A percentile compares a stretch with the other conserved stretches of the same genome.
phyloP scores from a whole-genome alignment of 768 basidiomycete genomes.

The Lactifluus piperatus region DNA sequence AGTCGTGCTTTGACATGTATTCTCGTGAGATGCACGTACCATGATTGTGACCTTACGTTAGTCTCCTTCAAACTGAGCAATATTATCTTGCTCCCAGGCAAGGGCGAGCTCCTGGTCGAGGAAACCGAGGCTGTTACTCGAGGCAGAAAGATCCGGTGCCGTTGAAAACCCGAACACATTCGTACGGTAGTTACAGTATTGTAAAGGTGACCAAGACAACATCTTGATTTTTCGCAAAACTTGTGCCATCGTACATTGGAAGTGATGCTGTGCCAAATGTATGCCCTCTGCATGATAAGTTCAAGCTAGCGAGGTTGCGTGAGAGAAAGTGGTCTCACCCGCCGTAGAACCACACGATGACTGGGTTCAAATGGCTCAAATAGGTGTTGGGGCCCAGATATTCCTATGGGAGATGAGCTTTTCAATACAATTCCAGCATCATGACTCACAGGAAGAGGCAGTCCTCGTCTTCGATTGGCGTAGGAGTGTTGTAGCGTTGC shows the following conservation, averaged over 20 bases:
- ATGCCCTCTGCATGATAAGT: not conserved
- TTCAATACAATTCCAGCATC: not conserved
- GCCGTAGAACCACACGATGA: slow-evolving; percentile 13
- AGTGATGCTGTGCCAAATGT: not conserved
- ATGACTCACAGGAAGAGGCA: slow-evolving; percentile 6
- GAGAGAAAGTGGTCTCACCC: not conserved
- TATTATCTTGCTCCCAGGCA: slow-evolving; percentile 52
- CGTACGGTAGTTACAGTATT: slow-evolving; percentile 15
- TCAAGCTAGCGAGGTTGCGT: not conserved
- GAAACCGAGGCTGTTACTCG: not conserved
- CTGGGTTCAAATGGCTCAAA: slow-evolving; percentile 1
- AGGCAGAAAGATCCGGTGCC: not conserved
- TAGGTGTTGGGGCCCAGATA: slow-evolving; percentile 6
- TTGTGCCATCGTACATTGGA: slow-evolving; percentile 7
- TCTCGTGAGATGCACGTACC: slow-evolving; percentile 18
- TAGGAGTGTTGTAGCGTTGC: not conserved
- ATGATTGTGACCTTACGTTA: slow-evolving; percentile 33
- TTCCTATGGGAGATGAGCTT: not conserved
- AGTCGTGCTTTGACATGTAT: not conserved
- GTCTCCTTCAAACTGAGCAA: slow-evolving; percentile 49
- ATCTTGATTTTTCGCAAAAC: slow-evolving; percentile 11
- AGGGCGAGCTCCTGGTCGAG: slow-evolving; percentile 28
- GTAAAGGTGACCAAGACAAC: slow-evolving; percentile 7
- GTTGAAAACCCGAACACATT: slow-evolving; percentile 13
- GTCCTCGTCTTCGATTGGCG: slow-evolving; percentile 2